Percentiles rank a stretch among this genome's conserved stretches.
Evolutionary conservation across 768 basidiomycete genomes (phyloP).

Genomic region (Xanthoconium stramineum): DNA sequence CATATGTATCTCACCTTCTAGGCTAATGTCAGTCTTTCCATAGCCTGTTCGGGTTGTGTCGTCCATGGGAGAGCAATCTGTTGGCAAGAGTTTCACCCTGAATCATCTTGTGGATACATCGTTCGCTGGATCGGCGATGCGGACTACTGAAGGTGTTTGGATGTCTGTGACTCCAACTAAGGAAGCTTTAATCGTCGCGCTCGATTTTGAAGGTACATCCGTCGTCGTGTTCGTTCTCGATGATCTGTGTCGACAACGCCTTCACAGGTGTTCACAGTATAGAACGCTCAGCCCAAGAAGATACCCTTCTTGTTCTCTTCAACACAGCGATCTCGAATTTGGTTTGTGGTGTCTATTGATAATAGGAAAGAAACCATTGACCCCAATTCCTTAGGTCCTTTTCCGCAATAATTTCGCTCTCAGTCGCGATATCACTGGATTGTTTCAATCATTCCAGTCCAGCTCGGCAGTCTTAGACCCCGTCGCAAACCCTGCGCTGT

Average conservation of each 20-base stretch:
- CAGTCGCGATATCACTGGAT: constrained; percentile 56
- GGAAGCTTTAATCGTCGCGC: constrained; percentile 50
- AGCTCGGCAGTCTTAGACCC: constrained; percentile 57
- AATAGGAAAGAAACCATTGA: neutral
- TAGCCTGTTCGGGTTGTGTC: constrained; percentile 64
- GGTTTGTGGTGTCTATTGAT: constrained; percentile 29
- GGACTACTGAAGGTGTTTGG: constrained; percentile 65
- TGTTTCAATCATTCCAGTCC: constrained; percentile 61
- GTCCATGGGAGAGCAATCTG: constrained; percentile 67
- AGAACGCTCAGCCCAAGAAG: constrained; percentile 61
- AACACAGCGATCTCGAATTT: constrained; percentile 65
- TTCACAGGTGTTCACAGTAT: constrained; percentile 58
- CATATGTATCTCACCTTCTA: neutral
- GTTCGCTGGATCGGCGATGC: constrained; percentile 63
- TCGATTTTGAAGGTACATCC: constrained; percentile 58
- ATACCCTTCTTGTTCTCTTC: constrained; percentile 60
- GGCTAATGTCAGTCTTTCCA: neutral
- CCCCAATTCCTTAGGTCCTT: constrained; percentile 41
- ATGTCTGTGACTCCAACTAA: constrained; percentile 62
- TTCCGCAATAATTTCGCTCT: constrained; percentile 67
- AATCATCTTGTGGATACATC: constrained; percentile 63
- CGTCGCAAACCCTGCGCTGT: constrained; percentile 52
- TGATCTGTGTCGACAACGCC: neutral
- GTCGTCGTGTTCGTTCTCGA: neutral
- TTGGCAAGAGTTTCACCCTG: constrained; percentile 56